Evolutionary conservation across 2,329 filamentous ascomycete genomes (phyloP).

Genomic region (Ceratocystis cacaofunesta): DNA sequence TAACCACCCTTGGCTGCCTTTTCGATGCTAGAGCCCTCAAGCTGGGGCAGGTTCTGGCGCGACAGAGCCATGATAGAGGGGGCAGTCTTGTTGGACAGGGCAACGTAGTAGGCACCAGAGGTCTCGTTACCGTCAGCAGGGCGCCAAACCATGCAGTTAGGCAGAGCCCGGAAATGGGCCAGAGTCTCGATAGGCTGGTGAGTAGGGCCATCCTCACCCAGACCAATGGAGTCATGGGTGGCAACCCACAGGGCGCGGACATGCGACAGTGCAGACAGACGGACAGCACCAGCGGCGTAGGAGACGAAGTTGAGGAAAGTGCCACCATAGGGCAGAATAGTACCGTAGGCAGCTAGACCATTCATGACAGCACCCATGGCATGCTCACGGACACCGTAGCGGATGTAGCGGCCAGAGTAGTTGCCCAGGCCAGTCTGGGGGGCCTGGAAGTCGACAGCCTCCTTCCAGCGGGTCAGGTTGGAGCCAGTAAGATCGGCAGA

Average conservation of each 20-base stretch:
- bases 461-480: conserved; percentile 98
- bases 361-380: conserved; percentile 88
- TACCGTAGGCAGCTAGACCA: conserved; percentile 89
- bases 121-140: conserved; percentile 98
- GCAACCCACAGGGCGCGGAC: conserved; percentile 88
- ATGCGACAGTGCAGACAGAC: conserved; percentile 82
- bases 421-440: conserved; percentile 72
- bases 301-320: conserved; percentile 99
- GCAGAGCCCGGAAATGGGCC: conserved; percentile 93
- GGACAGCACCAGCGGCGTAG: conserved; percentile 88
- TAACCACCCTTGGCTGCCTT: conserved; percentile 91
- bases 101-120: conserved; percentile 92
- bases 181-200: conserved; percentile 99
- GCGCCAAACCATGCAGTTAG: conserved; percentile 99
- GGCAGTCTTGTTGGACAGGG: conserved; percentile 75
- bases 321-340: conserved; percentile 81
- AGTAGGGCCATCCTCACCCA: conserved; percentile 95
- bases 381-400: conserved; percentile 86
- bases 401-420: conserved; percentile 81
- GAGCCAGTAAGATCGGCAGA: conserved; percentile 96
- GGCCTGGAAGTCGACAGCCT: conserved; percentile 92
- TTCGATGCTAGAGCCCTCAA: conserved; percentile 85
- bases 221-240: conserved; percentile 97
- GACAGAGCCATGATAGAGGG: conserved; percentile 90
- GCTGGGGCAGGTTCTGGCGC: conserved; percentile 94